Evolutionary conservation across 257 asterid genomes (phyloP).

Genomic region (Buddleja alternifolia): DNA sequence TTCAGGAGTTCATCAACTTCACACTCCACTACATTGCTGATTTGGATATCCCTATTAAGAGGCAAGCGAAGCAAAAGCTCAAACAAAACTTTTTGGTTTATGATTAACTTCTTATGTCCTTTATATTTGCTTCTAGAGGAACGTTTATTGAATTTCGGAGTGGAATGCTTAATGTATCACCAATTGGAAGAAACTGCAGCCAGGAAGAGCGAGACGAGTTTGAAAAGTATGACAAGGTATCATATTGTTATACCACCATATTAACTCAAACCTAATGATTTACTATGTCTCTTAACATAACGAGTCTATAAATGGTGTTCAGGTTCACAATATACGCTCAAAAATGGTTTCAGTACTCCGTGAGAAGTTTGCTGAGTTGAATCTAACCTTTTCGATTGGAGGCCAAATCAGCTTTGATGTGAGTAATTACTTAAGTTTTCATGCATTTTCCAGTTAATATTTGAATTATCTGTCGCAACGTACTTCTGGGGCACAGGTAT

Average conservation of each 20-base stretch:
- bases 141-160: conserved; percentile 95
- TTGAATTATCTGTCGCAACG: not conserved
- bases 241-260: not conserved
- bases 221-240: conserved; percentile 95
- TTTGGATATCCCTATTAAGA: conserved; percentile 93
- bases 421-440: conserved; percentile 33
- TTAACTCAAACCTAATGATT: too few species aligned
- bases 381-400: conserved; percentile 86
- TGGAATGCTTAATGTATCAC: conserved; percentile 97
- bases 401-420: conserved; percentile 99
- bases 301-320: conserved; percentile 31
- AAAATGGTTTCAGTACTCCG: conserved; percentile 84
- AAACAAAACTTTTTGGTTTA: not conserved
- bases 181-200: conserved; percentile 98
- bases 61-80: conserved; percentile 52
- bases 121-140: conserved; percentile 57
- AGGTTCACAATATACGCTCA: conserved; percentile 81
- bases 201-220: conserved; percentile 97
- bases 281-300: not conserved
- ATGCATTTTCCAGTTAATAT: not conserved
- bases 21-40: conserved; percentile 94
- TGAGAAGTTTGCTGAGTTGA: conserved; percentile 76
- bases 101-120: conserved; percentile 23
- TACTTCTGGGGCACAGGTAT: too few species aligned
- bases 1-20: conserved; percentile 93